phyloP scores from a whole-genome alignment of 1,284 basidiomycete species.

The Ceratobasidium sp. region DNA sequence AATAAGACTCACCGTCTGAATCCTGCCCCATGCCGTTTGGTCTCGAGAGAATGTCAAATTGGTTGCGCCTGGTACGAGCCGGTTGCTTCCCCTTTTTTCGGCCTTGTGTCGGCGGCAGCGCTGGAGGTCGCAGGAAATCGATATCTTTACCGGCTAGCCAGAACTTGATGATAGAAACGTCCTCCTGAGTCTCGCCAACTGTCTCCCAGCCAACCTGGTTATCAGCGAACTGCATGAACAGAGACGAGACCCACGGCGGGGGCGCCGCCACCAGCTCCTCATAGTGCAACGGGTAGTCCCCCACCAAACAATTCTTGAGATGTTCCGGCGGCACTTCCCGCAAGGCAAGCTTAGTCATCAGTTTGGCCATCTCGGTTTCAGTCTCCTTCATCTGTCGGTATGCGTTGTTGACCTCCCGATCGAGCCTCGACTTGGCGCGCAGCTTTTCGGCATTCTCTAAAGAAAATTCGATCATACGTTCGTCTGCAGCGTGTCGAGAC shows the following conservation, averaged over 20 bases:
- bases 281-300: slow-evolving; percentile 62
- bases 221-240: slow-evolving; percentile 30
- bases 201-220: slow-evolving; percentile 15
- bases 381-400: slow-evolving; percentile 62
- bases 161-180: slow-evolving; percentile 8
- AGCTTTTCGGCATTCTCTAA: slow-evolving; percentile 60
- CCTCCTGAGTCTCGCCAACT: slow-evolving; percentile 5
- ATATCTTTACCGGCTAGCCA: slow-evolving; percentile 27
- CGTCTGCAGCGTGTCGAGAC: slow-evolving; percentile 67
- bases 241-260: slow-evolving; percentile 61
- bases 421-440: slow-evolving; percentile 58
- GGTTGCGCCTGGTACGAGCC: too few relatives aligned
- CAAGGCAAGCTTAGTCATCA: slow-evolving; percentile 63
- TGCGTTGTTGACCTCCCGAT: slow-evolving; percentile 54
- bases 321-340: slow-evolving; percentile 59
- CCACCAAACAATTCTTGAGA: slow-evolving; percentile 60
- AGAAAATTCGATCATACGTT: slow-evolving; percentile 68
- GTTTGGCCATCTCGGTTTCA: slow-evolving; percentile 62
- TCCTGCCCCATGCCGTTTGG: too few relatives aligned
- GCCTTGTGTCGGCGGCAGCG: too few relatives aligned
- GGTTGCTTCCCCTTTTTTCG: too few relatives aligned
- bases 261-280: slow-evolving; percentile 57
- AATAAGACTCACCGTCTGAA: too few relatives aligned
- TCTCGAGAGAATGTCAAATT: too few relatives aligned
- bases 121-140: slow-evolving; percentile 19